phyloP scores from a whole-genome alignment of 2,329 filamentous ascomycete genomes.

The Xylariaceae sp. region DNA sequence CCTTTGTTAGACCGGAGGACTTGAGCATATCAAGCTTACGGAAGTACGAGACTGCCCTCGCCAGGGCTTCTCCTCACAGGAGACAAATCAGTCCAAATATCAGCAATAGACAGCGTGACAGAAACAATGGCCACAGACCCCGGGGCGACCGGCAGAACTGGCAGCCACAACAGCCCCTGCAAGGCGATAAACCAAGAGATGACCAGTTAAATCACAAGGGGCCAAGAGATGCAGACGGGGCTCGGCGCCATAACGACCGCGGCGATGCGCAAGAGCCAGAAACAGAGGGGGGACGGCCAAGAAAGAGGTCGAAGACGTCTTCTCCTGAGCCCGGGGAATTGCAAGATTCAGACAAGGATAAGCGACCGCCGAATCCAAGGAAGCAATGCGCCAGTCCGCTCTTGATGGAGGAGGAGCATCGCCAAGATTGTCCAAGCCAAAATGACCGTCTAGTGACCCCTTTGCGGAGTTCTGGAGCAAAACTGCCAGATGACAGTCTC shows the following conservation, averaged over 20 bases:
- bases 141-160: constrained; percentile 3
- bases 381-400: constrained; percentile 5
- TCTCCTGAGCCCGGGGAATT: constrained; percentile 28
- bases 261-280: constrained; percentile 2
- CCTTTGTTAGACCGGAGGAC: constrained; percentile 22
- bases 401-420: constrained; percentile 6
- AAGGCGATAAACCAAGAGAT: neutral
- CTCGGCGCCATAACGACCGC: constrained; percentile 15
- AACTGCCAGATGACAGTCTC: neutral
- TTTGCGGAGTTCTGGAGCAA: neutral
- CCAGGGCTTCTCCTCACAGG: constrained; percentile 9
- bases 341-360: constrained; percentile 12
- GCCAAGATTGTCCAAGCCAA: neutral
- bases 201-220: constrained; percentile 2
- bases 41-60: constrained; percentile 19
- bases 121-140: constrained; percentile 2
- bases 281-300: neutral
- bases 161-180: constrained; percentile 8
- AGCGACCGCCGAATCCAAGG: constrained; percentile 4
- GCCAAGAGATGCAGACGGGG: constrained; percentile 17
- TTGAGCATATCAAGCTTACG: constrained; percentile 18
- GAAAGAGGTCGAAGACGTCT: constrained; percentile 17
- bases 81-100: constrained; percentile 17
- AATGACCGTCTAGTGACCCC: neutral
- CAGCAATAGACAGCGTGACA: constrained; percentile 4